Evolutionary conservation across 2,329 filamentous ascomycete species (phyloP).

Genomic region (Fusarium proliferatum): DNA sequence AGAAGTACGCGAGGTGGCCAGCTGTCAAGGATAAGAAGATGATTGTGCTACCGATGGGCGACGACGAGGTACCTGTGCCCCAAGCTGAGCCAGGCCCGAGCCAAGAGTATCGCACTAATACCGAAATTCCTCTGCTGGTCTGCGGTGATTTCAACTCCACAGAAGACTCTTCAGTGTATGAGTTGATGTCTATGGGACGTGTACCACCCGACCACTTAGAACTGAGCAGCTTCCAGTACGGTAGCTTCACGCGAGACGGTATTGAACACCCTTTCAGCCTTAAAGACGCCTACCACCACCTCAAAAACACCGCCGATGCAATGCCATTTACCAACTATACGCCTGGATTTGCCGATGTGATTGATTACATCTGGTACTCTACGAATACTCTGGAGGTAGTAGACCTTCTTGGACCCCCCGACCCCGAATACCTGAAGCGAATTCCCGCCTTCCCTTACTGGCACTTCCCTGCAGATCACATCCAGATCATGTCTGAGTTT

Average conservation of each 20-base stretch:
- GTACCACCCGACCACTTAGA: slow-evolving; percentile 84
- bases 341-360: slow-evolving; percentile 88
- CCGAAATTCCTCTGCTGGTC: slow-evolving; percentile 89
- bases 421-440: slow-evolving; percentile 83
- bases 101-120: slow-evolving; percentile 85
- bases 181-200: slow-evolving; percentile 84
- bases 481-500: slow-evolving; percentile 90
- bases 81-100: slow-evolving; percentile 79
- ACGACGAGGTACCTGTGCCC: slow-evolving; percentile 60
- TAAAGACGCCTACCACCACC: slow-evolving; percentile 86
- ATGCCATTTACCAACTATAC: slow-evolving; percentile 97
- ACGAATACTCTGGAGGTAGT: slow-evolving; percentile 89
- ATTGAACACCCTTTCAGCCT: slow-evolving; percentile 96
- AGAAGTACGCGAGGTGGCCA: slow-evolving; percentile 84
- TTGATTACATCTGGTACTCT: slow-evolving; percentile 98
- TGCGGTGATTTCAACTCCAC: slow-evolving; percentile 98
- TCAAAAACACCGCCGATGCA: slow-evolving; percentile 85
- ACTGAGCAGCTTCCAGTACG: slow-evolving; percentile 84
- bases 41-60: slow-evolving; percentile 58
- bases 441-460: slow-evolving; percentile 94
- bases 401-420: slow-evolving; percentile 85
- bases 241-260: slow-evolving; percentile 90
- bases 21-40: slow-evolving; percentile 83
- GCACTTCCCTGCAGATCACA: slow-evolving; percentile 93
- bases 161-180: slow-evolving; percentile 87